phyloP scores from a whole-genome alignment of 305 asterid genomes.

The Lippia alba region DNA sequence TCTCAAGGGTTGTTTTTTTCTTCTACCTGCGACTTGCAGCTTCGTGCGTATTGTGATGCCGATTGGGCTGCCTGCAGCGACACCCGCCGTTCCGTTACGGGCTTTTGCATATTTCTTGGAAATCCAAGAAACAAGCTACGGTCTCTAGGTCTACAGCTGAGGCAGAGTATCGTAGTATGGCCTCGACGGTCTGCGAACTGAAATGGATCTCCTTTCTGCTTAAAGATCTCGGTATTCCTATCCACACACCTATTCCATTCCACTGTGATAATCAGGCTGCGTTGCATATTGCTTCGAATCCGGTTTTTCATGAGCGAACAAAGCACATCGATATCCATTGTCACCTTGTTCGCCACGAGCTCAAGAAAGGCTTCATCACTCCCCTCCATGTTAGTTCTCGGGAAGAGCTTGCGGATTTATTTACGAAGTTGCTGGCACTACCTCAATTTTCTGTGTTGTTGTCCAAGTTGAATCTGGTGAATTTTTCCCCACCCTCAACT shows the following conservation, averaged over 20 bases:
- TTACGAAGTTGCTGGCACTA: too few species aligned
- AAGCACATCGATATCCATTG: neutral
- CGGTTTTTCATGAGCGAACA: conserved; percentile 16
- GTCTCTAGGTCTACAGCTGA: neutral
- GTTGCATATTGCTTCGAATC: conserved; percentile 1
- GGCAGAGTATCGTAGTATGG: neutral
- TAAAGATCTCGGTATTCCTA: neutral
- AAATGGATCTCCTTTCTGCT: neutral
- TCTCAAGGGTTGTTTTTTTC: neutral
- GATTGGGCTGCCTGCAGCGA: neutral
- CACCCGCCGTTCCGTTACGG: neutral
- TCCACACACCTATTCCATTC: neutral
- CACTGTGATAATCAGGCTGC: conserved; percentile 12
- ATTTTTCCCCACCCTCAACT: too few species aligned
- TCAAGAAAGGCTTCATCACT: neutral
- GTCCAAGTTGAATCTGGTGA: too few species aligned
- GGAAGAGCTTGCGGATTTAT: too few species aligned
- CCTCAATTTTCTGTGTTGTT: too few species aligned
- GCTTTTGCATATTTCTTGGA: neutral
- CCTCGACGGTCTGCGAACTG: neutral
- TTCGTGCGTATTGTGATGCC: neutral
- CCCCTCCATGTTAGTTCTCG: too few species aligned
- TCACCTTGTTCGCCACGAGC: neutral
- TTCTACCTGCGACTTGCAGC: too few species aligned
- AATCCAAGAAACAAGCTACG: neutral